Percentiles rank a stretch among this genome's conserved stretches.
phyloP scores from a whole-genome alignment of 2,329 filamentous ascomycete genomes.

The Colletotrichum sojae region DNA sequence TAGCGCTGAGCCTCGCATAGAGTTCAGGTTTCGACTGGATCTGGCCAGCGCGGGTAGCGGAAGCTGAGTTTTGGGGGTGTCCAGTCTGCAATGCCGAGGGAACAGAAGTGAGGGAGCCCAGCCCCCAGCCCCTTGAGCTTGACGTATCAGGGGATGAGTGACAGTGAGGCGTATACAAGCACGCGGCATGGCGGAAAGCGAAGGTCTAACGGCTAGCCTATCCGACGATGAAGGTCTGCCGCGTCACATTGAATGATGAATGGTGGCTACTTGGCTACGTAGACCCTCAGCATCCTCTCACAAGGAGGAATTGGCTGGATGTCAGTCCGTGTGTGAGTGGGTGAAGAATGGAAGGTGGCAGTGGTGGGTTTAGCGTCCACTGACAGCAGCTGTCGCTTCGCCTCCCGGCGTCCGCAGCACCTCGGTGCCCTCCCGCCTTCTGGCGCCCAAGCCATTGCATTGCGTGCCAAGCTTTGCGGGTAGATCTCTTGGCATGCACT shows the following conservation, averaged over 20 bases:
- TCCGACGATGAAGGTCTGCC: neutral
- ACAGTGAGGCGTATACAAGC: neutral
- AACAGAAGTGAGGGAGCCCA: neutral
- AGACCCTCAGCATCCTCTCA: too few species aligned
- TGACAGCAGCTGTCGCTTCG: constrained; percentile 6
- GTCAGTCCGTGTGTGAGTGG: too few species aligned
- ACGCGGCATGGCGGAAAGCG: neutral
- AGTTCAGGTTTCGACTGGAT: constrained; percentile 24
- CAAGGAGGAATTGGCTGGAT: too few species aligned
- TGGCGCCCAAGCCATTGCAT: constrained; percentile 17
- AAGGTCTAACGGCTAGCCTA: neutral
- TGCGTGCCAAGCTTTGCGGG: constrained; percentile 37
- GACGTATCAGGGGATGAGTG: too few species aligned
- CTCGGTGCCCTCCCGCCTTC: neutral
- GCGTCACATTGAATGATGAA: too few species aligned
- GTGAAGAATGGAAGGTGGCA: neutral
- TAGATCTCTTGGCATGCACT: constrained; percentile 38
- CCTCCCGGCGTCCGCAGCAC: constrained; percentile 10
- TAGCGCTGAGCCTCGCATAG: neutral
- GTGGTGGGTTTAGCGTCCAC: neutral
- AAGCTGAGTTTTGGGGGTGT: neutral
- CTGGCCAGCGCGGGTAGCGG: neutral
- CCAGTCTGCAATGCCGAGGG: too few species aligned
- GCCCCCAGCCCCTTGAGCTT: too few species aligned
- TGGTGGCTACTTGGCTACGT: too few species aligned